Base-by-base conservation (phyloP, 805 yeast genomes). In the Spathaspora girioi region DNA sequence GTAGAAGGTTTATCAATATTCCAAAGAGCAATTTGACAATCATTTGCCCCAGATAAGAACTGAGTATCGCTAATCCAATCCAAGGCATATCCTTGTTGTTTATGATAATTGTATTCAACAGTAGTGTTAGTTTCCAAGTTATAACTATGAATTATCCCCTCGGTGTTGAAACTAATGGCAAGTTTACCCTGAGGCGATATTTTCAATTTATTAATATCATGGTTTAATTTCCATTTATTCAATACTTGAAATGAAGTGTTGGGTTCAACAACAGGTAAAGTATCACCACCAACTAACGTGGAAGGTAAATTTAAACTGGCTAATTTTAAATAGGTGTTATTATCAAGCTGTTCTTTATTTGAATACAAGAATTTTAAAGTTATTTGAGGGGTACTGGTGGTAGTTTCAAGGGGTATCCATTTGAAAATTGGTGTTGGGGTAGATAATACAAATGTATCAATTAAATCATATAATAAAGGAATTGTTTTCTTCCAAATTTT, bases 401-500 rank as follows among this genome's bases (percentile, higher is more conserved):
- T n/a, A n/a, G n/a, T n/a, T n/a, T 15, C 65, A 61, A 45, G 71
- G 65, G 87, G 86, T 35, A 87, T 70, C 83, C 90, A 87, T 56
- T 84, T 81, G 15, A 87, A 78, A 0, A 91, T 75, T 53, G 88
- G 68, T 14, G 89, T 81, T 1, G 96, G 96, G 80, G 84, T 84
- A 48, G 82, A 78, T 23, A 84, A 70, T 8, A 86, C 82, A 46
- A 79, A 79, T 3, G 94, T 86, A 55, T 87, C 84, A 45, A 89
- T 73, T 54, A 86, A 79, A 58, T 85, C 88, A 66, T 89, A 89
- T 53, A 89, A 71, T 56, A 87, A 73, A 2, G 96, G 96, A 12
- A 87, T 85, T 1, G 93, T 80, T 61, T 89, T 88, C 65, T 89
- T 89, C 97, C 97, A 89, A 52, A 84, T 71, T 57, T 77, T 77